Conservation (phyloP, 768 basidiomycete genomes). For the Sporobolomyces roseus region DNA sequence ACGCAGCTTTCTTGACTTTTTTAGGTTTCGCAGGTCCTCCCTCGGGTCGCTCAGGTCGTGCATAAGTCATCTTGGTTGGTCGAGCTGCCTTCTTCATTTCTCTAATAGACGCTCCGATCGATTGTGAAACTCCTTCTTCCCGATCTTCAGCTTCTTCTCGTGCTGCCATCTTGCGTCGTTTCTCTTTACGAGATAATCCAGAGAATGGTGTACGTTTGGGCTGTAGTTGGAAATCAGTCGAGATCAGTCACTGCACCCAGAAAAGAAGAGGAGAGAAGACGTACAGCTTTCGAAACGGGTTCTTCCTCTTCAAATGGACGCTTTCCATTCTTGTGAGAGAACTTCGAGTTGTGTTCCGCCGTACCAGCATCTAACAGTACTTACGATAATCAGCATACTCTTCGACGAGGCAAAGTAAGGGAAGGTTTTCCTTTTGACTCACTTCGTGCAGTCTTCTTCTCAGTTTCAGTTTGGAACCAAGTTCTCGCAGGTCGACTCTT, state of each 20-base stretch:
- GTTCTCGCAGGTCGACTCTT: conserved; percentile 87
- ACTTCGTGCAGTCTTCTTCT: conserved; percentile 79
- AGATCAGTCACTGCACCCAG: background rate
- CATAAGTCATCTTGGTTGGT: conserved; percentile 24
- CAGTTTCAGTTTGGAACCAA: conserved; percentile 93
- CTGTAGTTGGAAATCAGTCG: background rate
- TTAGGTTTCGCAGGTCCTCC: conserved; percentile 1
- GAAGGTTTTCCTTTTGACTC: conserved; percentile 28
- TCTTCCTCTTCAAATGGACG: conserved; percentile 38
- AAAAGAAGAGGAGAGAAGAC: background rate
- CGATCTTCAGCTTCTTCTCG: conserved; percentile 66
- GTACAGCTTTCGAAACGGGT: conserved; percentile 26
- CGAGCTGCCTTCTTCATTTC: conserved; percentile 69
- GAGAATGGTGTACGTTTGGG: conserved; percentile 52
- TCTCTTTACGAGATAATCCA: conserved; percentile 79
- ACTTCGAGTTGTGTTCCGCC: conserved; percentile 59
- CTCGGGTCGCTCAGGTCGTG: conserved; percentile 13
- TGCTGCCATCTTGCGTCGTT: conserved; percentile 78
- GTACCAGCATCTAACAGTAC: conserved; percentile 67
- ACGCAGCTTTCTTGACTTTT: conserved; percentile 14
- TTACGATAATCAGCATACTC: too few species aligned
- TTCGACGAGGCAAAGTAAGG: background rate
- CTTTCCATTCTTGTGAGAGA: conserved; percentile 30
- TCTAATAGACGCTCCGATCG: conserved; percentile 71
- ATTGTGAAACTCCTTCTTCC: conserved; percentile 51